Percentiles rank a stretch among this genome's conserved stretches.
phyloP scores from a whole-genome alignment of 2,329 filamentous ascomycete species.

The Cordyceps militaris region DNA sequence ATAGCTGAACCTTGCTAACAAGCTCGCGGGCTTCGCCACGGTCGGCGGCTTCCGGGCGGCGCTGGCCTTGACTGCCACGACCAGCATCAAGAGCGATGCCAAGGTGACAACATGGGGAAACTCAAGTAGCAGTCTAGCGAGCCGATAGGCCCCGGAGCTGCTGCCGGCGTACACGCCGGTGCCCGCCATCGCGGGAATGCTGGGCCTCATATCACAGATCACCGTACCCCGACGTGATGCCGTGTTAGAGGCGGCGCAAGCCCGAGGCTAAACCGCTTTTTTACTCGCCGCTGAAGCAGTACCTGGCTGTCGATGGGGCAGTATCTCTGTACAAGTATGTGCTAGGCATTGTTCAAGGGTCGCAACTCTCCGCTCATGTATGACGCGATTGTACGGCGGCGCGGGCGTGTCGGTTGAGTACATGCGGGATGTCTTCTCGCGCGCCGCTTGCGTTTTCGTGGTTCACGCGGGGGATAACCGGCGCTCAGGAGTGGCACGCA shows the following conservation, averaged over 20 bases:
- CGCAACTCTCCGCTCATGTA: neutral
- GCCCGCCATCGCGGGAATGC: neutral
- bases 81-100: conserved; percentile 23
- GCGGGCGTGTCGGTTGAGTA: conserved; percentile 6
- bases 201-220: neutral
- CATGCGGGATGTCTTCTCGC: neutral
- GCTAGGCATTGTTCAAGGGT: conserved; percentile 7
- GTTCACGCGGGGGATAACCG: neutral
- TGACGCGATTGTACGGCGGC: neutral
- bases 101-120: conserved; percentile 34
- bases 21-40: conserved; percentile 1
- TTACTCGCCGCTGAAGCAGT: conserved; percentile 18
- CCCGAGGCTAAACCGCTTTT: conserved; percentile 19
- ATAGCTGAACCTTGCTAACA: conserved; percentile 16
- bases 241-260: neutral
- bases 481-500: neutral
- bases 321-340: neutral
- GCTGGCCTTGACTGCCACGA: neutral
- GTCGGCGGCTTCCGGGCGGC: conserved; percentile 8
- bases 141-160: conserved; percentile 6
- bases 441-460: conserved; percentile 9
- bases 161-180: conserved; percentile 8
- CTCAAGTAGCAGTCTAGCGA: conserved; percentile 8
- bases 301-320: conserved; percentile 11
- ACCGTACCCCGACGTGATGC: neutral